Conservation (phyloP, 2,329 filamentous ascomycete genomes). For the Domatiomyces catenatus region DNA sequence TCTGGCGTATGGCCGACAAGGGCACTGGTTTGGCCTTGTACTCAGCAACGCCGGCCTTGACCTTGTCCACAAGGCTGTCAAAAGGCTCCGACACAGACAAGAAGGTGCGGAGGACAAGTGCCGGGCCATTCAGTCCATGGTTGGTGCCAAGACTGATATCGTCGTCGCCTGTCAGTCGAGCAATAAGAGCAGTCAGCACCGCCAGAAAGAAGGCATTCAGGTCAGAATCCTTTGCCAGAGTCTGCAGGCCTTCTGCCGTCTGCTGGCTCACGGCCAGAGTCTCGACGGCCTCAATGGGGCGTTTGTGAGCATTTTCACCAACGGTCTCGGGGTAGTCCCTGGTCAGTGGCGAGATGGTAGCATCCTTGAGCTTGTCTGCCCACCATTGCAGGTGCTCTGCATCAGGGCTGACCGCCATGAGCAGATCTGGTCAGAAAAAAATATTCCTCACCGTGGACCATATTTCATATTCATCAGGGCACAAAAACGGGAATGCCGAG, state of each 20-base stretch:
- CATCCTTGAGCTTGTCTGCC: slow-evolving; percentile 26
- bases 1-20: slow-evolving; percentile 7
- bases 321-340: slow-evolving; percentile 28
- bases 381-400: slow-evolving; percentile 27
- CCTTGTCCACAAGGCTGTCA: slow-evolving; percentile 25
- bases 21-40: slow-evolving; percentile 6
- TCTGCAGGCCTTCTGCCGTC: slow-evolving; percentile 25
- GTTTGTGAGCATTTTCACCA: slow-evolving; percentile 21
- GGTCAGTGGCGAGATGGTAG: slow-evolving; percentile 30
- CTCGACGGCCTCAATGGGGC: slow-evolving; percentile 29
- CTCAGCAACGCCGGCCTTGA: slow-evolving; percentile 18
- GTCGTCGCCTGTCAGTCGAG: slow-evolving; percentile 34
- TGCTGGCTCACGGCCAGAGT: slow-evolving; percentile 25
- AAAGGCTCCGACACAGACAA: slow-evolving; percentile 29
- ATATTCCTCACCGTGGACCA: neutral
- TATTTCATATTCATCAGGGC: neutral
- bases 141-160: slow-evolving; percentile 34
- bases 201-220: slow-evolving; percentile 29
- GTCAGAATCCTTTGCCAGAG: slow-evolving; percentile 23
- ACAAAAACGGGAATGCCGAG: neutral
- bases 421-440: neutral
- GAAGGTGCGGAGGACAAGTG: slow-evolving; percentile 31
- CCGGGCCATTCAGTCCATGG: slow-evolving; percentile 27
- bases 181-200: slow-evolving; percentile 30
- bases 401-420: slow-evolving; percentile 6